Base-by-base conservation (phyloP, 2,329 filamentous ascomycete genomes). In the Bretziella fagacearum region DNA sequence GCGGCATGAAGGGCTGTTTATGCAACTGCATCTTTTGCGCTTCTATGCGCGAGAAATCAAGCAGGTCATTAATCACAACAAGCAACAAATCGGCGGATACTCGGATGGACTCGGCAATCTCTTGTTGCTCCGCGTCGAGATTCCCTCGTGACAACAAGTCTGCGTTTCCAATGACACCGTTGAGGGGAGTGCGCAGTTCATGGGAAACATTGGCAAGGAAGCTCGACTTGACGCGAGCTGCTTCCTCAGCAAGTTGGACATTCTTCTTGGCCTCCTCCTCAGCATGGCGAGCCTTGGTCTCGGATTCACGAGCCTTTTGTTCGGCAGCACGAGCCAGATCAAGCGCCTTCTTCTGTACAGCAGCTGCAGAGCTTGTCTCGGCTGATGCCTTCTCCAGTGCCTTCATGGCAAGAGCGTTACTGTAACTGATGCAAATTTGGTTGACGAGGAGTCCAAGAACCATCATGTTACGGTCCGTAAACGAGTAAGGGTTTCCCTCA, bases 21-120 rank as follows among this genome's bases (percentile, higher is more conserved):
- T 84, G 84, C 1, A 87, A 73, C 58, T 91, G 85, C 66, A 93
- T 79, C 59, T 85, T 81, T 55, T 87, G 84, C 2, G 82, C 84
- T 59, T 93, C 85, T 65, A 91, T 85, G 61, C 93, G 93, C 23
- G 86, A 94, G 59, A 94, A 93, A 62, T 96, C 89, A 3, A 95
- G 68, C 46, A 95, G 94, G 57, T 96, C 89, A 57, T 95, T 95
- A 64, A 95, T 95, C 41, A 95, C 84, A 0, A 86, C 91, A 22
- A 95, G 68, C 11, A 95, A 65, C 13, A 91, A 77, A 58, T 95
- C 86, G 0, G 84, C 85, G 42, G 84, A 93, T 26, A 87, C 73
- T 43, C 84, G 77, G 47, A 93, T 91, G 13, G 84, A 89, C 57
- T 93, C 84, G 3, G 84, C 82, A 68, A 86, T 91, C 54, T 93